Conservation (phyloP, 257 asterid genomes). For the Capsicum pubescens region DNA sequence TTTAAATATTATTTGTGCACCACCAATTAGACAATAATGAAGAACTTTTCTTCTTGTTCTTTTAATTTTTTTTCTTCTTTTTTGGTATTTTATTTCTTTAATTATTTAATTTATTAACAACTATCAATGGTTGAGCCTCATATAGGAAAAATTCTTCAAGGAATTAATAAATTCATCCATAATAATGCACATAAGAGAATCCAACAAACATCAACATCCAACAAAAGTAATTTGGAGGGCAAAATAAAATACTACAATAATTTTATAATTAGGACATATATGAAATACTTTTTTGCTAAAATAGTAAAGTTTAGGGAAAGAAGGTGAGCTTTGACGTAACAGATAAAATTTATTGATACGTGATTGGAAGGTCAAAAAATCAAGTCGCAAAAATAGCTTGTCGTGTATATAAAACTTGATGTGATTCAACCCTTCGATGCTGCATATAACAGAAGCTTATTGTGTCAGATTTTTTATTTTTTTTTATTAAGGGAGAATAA, state of each 20-base stretch:
- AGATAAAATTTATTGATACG: not conserved
- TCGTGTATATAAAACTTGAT: fast-evolving
- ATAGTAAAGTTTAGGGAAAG: not conserved
- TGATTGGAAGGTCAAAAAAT: not conserved
- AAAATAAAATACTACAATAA: not conserved
- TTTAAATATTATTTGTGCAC: not conserved
- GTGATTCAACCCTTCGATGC: not conserved
- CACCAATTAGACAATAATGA: not conserved
- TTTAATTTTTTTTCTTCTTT: not conserved
- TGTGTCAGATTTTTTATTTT: fast-evolving
- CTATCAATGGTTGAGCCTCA: not conserved
- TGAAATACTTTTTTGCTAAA: not conserved
- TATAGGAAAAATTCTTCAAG: not conserved
- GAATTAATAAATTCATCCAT: not conserved
- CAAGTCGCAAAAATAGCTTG: fast-evolving
- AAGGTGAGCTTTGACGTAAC: not conserved
- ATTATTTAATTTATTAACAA: not conserved
- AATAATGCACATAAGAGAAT: not conserved
- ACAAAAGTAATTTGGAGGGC: not conserved
- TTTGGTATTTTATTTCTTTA: not conserved
- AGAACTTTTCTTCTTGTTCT: not conserved
- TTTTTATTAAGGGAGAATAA: not conserved
- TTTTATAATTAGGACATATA: not conserved
- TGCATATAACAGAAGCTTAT: not conserved
- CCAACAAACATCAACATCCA: not conserved